Evolutionary conservation across 2,329 filamentous ascomycete genomes (phyloP).

Genomic region (Fusarium decemcellulare): DNA sequence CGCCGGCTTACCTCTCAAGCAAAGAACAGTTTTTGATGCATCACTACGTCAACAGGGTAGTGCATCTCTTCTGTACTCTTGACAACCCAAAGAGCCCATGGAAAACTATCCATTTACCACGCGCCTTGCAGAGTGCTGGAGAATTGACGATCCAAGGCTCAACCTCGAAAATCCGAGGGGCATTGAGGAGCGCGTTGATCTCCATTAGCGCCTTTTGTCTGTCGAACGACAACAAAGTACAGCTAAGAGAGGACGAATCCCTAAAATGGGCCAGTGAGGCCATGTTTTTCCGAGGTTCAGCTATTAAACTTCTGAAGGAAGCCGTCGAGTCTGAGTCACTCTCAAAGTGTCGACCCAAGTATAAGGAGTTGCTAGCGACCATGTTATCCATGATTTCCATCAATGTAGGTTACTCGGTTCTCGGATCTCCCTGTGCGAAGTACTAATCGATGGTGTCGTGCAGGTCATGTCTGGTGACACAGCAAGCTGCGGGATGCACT

Average conservation of each 20-base stretch:
- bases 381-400: neutral
- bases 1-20: neutral
- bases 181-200: neutral
- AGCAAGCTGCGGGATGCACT: neutral
- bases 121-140: neutral
- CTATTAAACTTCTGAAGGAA: neutral
- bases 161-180: neutral
- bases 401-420: neutral
- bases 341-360: neutral
- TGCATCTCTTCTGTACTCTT: neutral
- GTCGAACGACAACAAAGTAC: neutral
- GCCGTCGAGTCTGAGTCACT: neutral
- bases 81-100: neutral
- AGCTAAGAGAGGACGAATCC: neutral
- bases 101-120: neutral
- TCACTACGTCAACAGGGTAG: neutral
- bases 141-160: neutral
- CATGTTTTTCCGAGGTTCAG: neutral
- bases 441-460: no score
- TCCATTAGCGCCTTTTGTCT: neutral
- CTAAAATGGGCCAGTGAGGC: neutral
- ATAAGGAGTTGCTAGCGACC: neutral
- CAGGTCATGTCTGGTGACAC: neutral
- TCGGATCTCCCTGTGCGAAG: no score
- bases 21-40: slow-evolving; percentile 1